Conservation (phyloP, 129 eudicot genomes). For the Glebionis coronaria region DNA sequence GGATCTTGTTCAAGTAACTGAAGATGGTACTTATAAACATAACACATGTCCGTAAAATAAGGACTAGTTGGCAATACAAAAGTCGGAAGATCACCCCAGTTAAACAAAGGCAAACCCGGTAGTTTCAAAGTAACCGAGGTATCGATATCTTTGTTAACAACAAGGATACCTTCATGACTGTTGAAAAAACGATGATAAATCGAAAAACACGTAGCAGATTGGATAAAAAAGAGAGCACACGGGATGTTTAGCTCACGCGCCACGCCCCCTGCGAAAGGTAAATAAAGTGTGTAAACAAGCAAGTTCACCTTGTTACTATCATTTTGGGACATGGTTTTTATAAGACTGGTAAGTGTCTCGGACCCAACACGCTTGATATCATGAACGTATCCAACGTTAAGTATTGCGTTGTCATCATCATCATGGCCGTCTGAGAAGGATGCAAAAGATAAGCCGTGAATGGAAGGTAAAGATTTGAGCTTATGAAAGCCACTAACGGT, state of each 20-base stretch:
- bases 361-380: conserved; percentile 28
- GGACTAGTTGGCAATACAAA: conserved; percentile 33
- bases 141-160: background rate
- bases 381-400: conserved; percentile 12
- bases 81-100: conserved; percentile 36
- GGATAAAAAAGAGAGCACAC: conserved; percentile 50
- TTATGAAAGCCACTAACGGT: conserved; percentile 26
- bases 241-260: conserved; percentile 51
- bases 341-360: conserved; percentile 19
- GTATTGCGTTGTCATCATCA: background rate
- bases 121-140: conserved; percentile 24
- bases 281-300: conserved; percentile 35
- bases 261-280: conserved; percentile 62
- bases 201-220: conserved; percentile 38
- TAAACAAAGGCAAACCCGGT: conserved; percentile 43
- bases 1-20: conserved; percentile 29
- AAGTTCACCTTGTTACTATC: conserved; percentile 37
- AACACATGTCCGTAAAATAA: conserved; percentile 15
- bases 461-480: conserved; percentile 27
- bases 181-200: conserved; percentile 42
- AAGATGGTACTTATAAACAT: conserved; percentile 37
- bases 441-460: conserved; percentile 15
- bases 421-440: conserved; percentile 54
- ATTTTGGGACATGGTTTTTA: conserved; percentile 8
- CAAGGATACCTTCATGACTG: conserved; percentile 27